Evolutionary conservation across 2,329 filamentous ascomycete genomes (phyloP), one percentile per base, ranked within the genome.

Genomic region (Bipolaris cookei): DNA sequence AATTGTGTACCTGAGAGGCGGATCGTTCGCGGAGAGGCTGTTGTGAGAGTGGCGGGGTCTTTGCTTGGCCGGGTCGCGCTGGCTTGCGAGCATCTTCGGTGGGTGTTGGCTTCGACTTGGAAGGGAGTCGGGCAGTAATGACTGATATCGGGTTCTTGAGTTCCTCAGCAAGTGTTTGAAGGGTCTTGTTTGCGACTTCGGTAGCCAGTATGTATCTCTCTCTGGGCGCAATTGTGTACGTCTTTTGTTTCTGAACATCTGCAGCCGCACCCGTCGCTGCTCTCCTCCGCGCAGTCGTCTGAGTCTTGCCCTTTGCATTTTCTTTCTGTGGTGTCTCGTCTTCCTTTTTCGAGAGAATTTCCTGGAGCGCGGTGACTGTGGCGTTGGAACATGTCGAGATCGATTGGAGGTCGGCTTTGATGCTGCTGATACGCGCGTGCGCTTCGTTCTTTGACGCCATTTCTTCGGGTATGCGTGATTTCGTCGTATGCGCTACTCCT

Each of bases 151-250:
- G 59, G 2, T 79, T 75, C 70, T 88, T 92, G 18, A 86, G 81
- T 0, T 86, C 86, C 54, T 90, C 87, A n/a, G 83, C 82, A 3
- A 94, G 81, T 8, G 84, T 82, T 68, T 90, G 92, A 37, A 93
- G 80, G 1, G 87, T 83, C 6, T 81, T 80, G 71, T 93, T 94
- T 67, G 92, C 86, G 34, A 91, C 81, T 59, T 92, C 85, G 0
- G 90, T 91, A 11, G 90, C 90, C 34, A 93, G 77, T 42, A 85
- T 80, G 48, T 86, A 87, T 72, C 83, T 86, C 56, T 91, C 88
- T 65, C 83, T 85, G 4, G 80, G 71, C 4, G 82, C 78, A 28
- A 89, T 73, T n/a, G 55, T 44, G 11, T 51, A 51, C 1, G 65
- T n/a, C 4, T 63, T 54, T 44, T 78, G 76, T 48, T 78, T 77